These are phyloP conservation scores for Akanthomyces muscarius DNA, from an alignment of 2,329 filamentous ascomycete species.

Conservation along the genomic window DNA sequence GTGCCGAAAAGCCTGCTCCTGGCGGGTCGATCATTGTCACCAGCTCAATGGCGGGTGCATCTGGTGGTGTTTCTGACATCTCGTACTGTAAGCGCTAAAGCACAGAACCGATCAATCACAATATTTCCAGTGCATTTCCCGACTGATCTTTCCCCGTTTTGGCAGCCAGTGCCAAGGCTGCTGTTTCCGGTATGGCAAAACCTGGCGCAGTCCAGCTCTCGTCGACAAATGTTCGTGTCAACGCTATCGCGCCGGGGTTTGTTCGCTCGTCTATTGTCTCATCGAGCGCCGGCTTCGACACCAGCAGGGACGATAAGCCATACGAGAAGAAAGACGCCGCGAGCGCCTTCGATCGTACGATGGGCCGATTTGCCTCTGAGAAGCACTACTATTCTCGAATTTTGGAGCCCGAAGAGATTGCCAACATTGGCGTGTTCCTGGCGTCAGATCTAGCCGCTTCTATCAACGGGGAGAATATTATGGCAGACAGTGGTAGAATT, in stretches of 20 bases:
- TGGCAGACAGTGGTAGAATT: conserved; percentile 21
- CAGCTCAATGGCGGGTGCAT: conserved; percentile 18
- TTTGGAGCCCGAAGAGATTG: conserved; percentile 19
- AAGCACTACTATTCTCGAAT: conserved; percentile 21
- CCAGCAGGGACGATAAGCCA: background rate
- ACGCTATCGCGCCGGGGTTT: conserved; percentile 18
- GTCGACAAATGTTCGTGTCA: conserved; percentile 18
- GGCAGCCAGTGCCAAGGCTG: background rate
- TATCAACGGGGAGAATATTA: conserved; percentile 21
- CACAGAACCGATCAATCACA: background rate
- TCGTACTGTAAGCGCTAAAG: conserved; percentile 9
- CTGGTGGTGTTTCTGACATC: conserved; percentile 17
- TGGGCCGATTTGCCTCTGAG: background rate
- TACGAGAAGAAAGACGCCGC: background rate
- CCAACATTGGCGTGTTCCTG: conserved; percentile 21
- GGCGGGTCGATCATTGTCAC: background rate
- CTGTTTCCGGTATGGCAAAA: background rate
- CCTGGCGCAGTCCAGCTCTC: conserved; percentile 18
- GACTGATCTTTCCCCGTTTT: too few species aligned
- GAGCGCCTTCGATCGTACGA: background rate
- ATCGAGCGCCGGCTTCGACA: background rate
- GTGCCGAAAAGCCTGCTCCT: conserved; percentile 17
- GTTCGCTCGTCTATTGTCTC: conserved; percentile 17
- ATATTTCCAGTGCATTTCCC: too few species aligned
- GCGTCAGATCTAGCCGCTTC: conserved; percentile 18